Conservation (phyloP, 2,329 filamentous ascomycete genomes). For the Phaeoacremonium minimum region DNA sequence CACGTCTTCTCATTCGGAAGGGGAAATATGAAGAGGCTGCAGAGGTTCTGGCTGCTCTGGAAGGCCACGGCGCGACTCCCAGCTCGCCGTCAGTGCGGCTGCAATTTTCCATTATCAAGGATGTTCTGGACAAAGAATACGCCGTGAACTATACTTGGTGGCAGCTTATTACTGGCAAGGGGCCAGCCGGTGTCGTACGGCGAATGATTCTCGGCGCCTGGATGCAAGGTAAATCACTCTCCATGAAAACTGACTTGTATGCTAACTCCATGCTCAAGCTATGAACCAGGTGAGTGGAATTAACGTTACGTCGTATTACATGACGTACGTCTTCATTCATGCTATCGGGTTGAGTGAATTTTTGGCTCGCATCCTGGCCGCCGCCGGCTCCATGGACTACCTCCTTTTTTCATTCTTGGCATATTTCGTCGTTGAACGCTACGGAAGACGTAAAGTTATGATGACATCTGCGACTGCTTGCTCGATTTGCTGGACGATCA, state of each 20-base stretch:
- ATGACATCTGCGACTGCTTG: constrained; percentile 15
- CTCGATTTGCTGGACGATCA: constrained; percentile 14
- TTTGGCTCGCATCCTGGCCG: constrained; percentile 34
- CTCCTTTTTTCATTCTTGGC: constrained; percentile 15
- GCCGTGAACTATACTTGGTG: constrained; percentile 37
- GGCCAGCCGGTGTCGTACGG: constrained; percentile 6
- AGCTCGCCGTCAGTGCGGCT: constrained; percentile 18
- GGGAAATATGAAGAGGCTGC: constrained; percentile 12
- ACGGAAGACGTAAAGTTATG: constrained; percentile 25
- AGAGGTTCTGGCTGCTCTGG: constrained; percentile 16
- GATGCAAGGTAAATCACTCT: constrained; percentile 30
- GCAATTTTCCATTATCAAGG: constrained; percentile 27
- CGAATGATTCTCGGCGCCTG: constrained; percentile 30
- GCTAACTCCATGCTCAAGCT: constrained; percentile 29
- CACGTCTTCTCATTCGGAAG: constrained; percentile 14
- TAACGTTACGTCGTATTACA: constrained; percentile 9
- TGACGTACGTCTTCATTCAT: constrained; percentile 34
- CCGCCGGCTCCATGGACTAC: constrained; percentile 35
- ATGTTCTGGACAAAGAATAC: constrained; percentile 35
- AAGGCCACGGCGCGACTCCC: constrained; percentile 20
- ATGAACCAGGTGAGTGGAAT: constrained; percentile 11
- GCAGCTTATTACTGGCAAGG: constrained; percentile 33
- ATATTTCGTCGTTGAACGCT: constrained; percentile 19
- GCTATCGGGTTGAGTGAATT: constrained; percentile 22
- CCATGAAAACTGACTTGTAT: constrained; percentile 27